Conservation (phyloP, 495 filamentous ascomycete species). For the Podospora tetraspora region DNA sequence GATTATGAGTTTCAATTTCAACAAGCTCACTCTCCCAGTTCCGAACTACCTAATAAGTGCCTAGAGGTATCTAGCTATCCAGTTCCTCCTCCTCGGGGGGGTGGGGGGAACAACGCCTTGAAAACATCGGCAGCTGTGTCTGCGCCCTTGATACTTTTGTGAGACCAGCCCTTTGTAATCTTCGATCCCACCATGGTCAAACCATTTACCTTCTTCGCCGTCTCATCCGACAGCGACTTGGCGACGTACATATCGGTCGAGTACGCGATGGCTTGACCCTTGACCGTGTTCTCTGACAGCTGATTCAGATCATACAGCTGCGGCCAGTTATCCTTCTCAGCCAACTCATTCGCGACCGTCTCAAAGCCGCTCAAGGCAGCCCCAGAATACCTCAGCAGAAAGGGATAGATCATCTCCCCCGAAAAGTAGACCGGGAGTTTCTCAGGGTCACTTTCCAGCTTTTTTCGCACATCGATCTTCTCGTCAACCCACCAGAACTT, state of each 20-base stretch:
- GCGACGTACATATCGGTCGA: slow-evolving; percentile 91
- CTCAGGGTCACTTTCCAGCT: slow-evolving; percentile 16
- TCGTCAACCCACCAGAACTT: slow-evolving; percentile 40
- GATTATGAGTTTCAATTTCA: background rate
- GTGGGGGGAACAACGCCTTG: slow-evolving; percentile 7
- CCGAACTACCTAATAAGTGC: too few relatives aligned
- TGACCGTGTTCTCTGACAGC: slow-evolving; percentile 67
- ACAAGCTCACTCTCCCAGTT: background rate
- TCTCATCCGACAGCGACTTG: slow-evolving; percentile 58
- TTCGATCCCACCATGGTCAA: slow-evolving; percentile 22
- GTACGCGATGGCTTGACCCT: slow-evolving; percentile 72
- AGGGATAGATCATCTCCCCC: slow-evolving; percentile 81
- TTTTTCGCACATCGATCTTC: slow-evolving; percentile 8
- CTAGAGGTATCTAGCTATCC: too few relatives aligned
- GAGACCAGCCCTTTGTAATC: slow-evolving; percentile 52
- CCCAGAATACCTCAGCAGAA: slow-evolving; percentile 23
- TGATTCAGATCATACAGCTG: slow-evolving; percentile 62
- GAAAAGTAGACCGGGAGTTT: slow-evolving; percentile 76
- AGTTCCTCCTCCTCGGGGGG: background rate
- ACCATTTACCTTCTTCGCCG: slow-evolving; percentile 64
- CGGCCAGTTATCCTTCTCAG: slow-evolving; percentile 60
- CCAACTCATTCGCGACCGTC: slow-evolving; percentile 60
- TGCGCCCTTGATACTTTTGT: slow-evolving; percentile 60
- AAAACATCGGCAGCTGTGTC: slow-evolving; percentile 60
- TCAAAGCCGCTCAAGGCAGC: slow-evolving; percentile 56